Evolutionary conservation across 2,329 filamentous ascomycete species (phyloP), one percentile per base, ranked within the genome.

Genomic region (Myotisia sp.): DNA sequence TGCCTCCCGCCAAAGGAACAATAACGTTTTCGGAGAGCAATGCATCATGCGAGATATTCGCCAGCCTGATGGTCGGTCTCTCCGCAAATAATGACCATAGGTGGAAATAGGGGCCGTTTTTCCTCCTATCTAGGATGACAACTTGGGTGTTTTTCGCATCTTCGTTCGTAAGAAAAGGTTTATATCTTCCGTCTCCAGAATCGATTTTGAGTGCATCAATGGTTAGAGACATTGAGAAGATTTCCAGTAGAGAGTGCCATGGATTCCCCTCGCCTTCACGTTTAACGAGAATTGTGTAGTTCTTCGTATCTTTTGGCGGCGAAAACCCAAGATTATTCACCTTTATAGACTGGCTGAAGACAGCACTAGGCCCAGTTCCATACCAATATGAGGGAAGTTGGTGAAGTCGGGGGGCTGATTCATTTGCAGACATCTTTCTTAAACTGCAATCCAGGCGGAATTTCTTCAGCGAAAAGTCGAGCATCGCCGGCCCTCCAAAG

Each of bases 1-100:
- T 54, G 13, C 48, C 55, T 27, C 60, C 60, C 7, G 60, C 46
- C 3, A 64, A 43, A 1, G 60, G 60, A 13, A 63, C 38, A 34
- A 64, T 54, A 21, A 63, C 20, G 34, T 56, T 54, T 28, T 47
- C 34, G 22, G 22, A 24, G 22, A 12, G 22, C n/a, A n/a, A n/a
- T 12, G 22, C 22, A 3, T 24, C 22, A 2, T 3, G 8, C 8
- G 22, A 12, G 22, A 48, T 35, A 24, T 39, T 36, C 4, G 34
- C 26, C 16, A 55, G 29, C 2, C 56, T 53, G 6, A 54, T 30
- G 13, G 52, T 47, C 4, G 45, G 46, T 26, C 47, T 45, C 21
- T 48, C 42, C 3, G 56, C 47, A 26, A 60, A 55, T 8, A 59
- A 43, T 3, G 37, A 46, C 58, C 58, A 63, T 10, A 62, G 47